Evolutionary conservation across 805 yeast genomes (phyloP), one percentile per base, ranked within the genome.

Genomic region (Candida vartiovaarae): DNA sequence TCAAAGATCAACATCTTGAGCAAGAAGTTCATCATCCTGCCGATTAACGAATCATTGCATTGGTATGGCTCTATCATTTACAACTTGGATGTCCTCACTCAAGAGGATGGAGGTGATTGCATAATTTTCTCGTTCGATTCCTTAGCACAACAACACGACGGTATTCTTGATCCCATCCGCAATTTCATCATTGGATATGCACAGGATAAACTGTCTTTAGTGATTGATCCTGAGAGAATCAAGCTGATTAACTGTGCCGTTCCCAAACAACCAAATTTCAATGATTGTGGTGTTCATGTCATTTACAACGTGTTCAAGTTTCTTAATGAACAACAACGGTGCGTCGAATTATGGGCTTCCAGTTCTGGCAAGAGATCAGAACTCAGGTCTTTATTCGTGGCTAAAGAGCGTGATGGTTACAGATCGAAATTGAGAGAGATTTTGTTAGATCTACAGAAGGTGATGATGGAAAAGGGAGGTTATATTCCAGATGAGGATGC

Each of bases 231-330:
- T 9, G 60, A 64, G 5, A 71, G 67, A 36, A 75, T 90, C 24
- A 61, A 70, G 36, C 63, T 76, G 38, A 60, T 67, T 40, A 61
- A 68, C 6, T 78, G 80, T 4, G 57, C 67, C 5, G 93, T 88
- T 0, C 96, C 97, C 1, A 78, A 73, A 46, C 99, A 93, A 57
- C 79, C 80, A 29, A 93, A 93, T 60, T 80, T 82, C 64, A 86
- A 89, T 58, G 99, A 93, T 60, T 93, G 99, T 66, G 99, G 99
- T 2, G 78, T 93, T 23, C 96, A 86, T 64, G 85, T 91, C 2
- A 82, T 93, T 11, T 82, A 82, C 52, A 89, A 84, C 53, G 72
- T 82, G 9, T 67, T 70, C 44, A 76, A 73, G 49, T 80, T 86
- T 62, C 67, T 82, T 38, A 64, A 65, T 25, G 62, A 75, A 34